Conservation (phyloP, 2,329 filamentous ascomycete genomes). For the Lasiodiplodia hormozganensis region DNA sequence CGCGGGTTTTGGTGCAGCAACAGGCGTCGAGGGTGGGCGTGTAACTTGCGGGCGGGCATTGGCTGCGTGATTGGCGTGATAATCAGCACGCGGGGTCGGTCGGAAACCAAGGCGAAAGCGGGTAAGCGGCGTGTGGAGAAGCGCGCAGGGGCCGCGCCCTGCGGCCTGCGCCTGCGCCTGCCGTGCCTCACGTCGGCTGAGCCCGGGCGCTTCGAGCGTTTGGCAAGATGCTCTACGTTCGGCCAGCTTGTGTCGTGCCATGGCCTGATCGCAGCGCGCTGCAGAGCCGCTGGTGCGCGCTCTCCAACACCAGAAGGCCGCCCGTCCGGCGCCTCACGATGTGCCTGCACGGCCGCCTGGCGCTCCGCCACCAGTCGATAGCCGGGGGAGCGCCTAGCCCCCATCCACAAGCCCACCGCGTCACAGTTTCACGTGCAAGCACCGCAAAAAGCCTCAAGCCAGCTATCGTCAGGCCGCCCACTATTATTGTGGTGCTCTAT, state of each 20-base stretch:
- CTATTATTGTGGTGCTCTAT: conserved; percentile 8
- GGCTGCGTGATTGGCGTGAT: conserved; percentile 9
- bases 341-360: neutral
- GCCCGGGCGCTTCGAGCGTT: conserved; percentile 14
- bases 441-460: conserved; percentile 15
- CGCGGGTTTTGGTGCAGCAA: conserved; percentile 7
- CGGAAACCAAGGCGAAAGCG: conserved; percentile 23
- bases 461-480: conserved; percentile 19
- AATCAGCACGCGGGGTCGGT: conserved; percentile 26
- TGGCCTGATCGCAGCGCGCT: neutral
- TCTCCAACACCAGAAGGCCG: neutral
- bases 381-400: conserved; percentile 1
- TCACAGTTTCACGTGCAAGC: conserved; percentile 6
- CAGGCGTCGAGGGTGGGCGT: neutral
- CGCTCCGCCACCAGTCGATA: conserved; percentile 8
- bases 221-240: neutral
- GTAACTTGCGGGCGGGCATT: neutral
- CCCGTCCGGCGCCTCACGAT: neutral
- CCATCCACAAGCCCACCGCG: conserved; percentile 4
- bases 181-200: conserved; percentile 2
- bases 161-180: neutral
- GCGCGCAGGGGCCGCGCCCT: conserved; percentile 2
- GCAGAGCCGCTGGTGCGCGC: neutral
- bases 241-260: neutral
- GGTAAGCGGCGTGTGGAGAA: conserved; percentile 23